Percentiles rank a stretch among this genome's conserved stretches.
These are phyloP conservation scores for Straminergon stramineum DNA, from an alignment of 225 moss, liverwort and hornwort species.

Conservation along the genomic window DNA sequence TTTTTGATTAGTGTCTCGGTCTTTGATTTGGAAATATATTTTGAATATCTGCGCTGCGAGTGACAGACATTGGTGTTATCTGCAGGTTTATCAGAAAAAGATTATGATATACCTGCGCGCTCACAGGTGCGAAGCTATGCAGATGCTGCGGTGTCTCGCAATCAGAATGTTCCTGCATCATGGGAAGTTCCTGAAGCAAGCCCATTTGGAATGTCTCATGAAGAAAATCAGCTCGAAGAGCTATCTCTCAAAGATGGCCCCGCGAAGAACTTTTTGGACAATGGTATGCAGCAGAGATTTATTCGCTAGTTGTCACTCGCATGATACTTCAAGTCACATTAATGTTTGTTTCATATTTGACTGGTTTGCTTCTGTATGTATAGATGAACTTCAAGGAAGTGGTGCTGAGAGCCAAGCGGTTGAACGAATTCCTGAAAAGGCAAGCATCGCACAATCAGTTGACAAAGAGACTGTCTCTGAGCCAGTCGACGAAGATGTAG, in stretches of 20 bases:
- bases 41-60: background rate
- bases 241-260: background rate
- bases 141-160: slow-evolving; percentile 30
- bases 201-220: background rate
- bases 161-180: slow-evolving; percentile 30
- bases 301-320: background rate
- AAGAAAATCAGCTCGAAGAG: slow-evolving; percentile 3
- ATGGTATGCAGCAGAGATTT: slow-evolving; percentile 8
- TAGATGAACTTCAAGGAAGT: slow-evolving; percentile 4
- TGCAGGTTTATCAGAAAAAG: slow-evolving; percentile 45
- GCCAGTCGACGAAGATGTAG: slow-evolving; percentile 47
- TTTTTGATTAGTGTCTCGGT: background rate
- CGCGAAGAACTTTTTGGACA: background rate
- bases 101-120: slow-evolving; percentile 24
- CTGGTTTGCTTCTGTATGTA: slow-evolving; percentile 1
- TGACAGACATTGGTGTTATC: background rate
- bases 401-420: background rate
- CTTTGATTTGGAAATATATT: background rate
- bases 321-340: background rate
- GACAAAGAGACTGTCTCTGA: slow-evolving; percentile 15
- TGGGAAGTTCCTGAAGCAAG: slow-evolving; percentile 36
- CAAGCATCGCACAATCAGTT: background rate
- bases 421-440: background rate
- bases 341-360: background rate
- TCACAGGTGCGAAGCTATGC: slow-evolving; percentile 34